Conservation (phyloP, 495 filamentous ascomycete genomes). For the Aspergillus avenaceus region DNA sequence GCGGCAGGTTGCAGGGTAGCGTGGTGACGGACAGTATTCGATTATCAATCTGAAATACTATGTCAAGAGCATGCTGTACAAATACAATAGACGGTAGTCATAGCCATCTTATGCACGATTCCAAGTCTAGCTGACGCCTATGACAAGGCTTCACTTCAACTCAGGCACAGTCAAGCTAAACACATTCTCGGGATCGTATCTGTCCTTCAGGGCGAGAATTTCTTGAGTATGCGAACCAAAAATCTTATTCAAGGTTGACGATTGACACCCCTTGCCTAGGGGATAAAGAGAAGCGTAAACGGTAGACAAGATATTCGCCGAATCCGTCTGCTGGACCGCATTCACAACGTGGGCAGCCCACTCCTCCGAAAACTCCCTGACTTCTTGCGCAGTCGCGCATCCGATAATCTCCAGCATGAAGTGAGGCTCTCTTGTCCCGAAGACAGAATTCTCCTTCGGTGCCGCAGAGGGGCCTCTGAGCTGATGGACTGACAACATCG, state of each 20-base stretch:
- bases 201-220: conserved; percentile 24
- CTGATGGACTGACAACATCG: conserved; percentile 29
- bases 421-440: conserved; percentile 30
- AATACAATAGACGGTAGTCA: too few species aligned
- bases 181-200: conserved; percentile 27
- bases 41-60: too few species aligned
- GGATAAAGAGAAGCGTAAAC: conserved; percentile 26
- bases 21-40: too few species aligned
- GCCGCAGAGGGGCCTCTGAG: conserved; percentile 19
- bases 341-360: conserved; percentile 23
- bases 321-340: conserved; percentile 11
- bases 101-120: too few species aligned
- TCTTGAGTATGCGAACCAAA: conserved; percentile 18
- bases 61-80: too few species aligned
- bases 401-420: conserved; percentile 35
- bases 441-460: conserved; percentile 16
- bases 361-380: conserved; percentile 2
- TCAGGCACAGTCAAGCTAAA: too few species aligned
- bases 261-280: background rate
- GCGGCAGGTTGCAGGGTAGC: too few species aligned
- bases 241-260: too few species aligned
- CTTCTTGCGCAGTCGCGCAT: background rate
- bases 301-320: conserved; percentile 21
- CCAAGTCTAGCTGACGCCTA: too few species aligned
- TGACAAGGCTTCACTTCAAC: too few species aligned